Conservation (phyloP, 2,329 filamentous ascomycete species). For the Nigrograna mackinnonii region DNA sequence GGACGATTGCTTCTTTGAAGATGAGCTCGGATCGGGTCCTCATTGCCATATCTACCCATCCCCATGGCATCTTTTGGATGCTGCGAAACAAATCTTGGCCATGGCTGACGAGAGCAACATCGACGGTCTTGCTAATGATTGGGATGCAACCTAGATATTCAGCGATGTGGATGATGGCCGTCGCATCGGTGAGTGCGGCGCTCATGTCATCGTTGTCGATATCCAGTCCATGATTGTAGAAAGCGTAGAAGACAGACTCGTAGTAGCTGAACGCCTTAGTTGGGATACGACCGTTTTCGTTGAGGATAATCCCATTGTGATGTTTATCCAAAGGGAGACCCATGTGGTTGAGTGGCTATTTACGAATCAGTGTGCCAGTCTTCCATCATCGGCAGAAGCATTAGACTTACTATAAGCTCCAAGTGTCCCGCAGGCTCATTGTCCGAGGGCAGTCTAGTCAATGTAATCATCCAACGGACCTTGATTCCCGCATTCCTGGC, state of each 20-base stretch:
- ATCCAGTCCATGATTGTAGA: constrained; percentile 48
- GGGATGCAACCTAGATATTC: constrained; percentile 50
- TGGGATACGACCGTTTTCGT: constrained; percentile 40
- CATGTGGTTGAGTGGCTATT: constrained; percentile 39
- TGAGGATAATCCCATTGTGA: constrained; percentile 23
- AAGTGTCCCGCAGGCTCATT: constrained; percentile 24
- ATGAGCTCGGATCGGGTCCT: constrained; percentile 51
- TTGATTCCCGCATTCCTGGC: constrained; percentile 27
- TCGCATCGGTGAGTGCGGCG: constrained; percentile 43
- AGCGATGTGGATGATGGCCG: constrained; percentile 48
- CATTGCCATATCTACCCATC: constrained; percentile 51
- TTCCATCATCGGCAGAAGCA: not conserved
- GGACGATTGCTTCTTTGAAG: constrained; percentile 51
- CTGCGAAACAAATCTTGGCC: constrained; percentile 50
- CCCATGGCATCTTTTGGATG: constrained; percentile 46
- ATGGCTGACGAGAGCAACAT: constrained; percentile 51
- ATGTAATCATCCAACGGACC: constrained; percentile 37
- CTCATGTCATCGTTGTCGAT: constrained; percentile 45
- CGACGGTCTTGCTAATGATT: constrained; percentile 49
- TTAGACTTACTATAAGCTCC: constrained; percentile 32
- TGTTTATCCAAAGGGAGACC: constrained; percentile 30
- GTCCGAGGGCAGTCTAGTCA: constrained; percentile 22
- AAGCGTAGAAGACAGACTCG: constrained; percentile 49
- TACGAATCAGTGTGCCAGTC: no score
- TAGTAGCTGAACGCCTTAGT: constrained; percentile 39